Conservation (phyloP, 129 eudicot genomes). For the Artemisia tridentata region DNA sequence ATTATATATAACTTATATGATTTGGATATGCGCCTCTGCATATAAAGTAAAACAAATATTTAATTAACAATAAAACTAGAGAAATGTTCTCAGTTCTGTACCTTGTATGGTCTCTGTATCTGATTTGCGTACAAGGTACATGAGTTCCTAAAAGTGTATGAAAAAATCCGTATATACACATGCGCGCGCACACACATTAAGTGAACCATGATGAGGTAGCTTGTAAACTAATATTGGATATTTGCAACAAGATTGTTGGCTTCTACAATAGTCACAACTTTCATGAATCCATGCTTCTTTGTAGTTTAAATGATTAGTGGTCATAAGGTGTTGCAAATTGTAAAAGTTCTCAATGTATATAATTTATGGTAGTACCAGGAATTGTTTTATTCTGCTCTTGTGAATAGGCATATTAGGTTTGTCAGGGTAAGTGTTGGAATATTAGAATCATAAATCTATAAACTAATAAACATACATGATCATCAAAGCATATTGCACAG, state of each 20-base stretch:
- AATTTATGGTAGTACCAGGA: not conserved
- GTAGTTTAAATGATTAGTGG: not conserved
- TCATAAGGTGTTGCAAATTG: not conserved
- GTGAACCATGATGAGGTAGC: not conserved
- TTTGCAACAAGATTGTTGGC: not conserved
- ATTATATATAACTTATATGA: not conserved
- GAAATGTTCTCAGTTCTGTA: not conserved
- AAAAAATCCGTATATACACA: not conserved
- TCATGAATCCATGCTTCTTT: not conserved
- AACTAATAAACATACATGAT: too few species aligned
- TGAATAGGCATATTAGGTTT: not conserved
- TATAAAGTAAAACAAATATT: not conserved
- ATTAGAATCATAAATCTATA: too few species aligned
- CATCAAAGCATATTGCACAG: too few species aligned
- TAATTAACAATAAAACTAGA: not conserved
- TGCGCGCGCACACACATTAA: conserved; percentile 25
- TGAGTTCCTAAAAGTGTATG: conserved; percentile 22
- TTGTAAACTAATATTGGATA: not conserved
- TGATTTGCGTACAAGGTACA: not conserved
- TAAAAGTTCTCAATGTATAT: not conserved
- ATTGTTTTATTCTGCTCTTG: not conserved
- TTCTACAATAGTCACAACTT: not conserved
- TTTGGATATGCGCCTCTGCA: not conserved
- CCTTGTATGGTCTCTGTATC: not conserved
- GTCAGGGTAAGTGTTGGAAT: conserved; percentile 4